Evolutionary conservation across 345 rosid genomes (phyloP).

Genomic region (Kandelia obovata): DNA sequence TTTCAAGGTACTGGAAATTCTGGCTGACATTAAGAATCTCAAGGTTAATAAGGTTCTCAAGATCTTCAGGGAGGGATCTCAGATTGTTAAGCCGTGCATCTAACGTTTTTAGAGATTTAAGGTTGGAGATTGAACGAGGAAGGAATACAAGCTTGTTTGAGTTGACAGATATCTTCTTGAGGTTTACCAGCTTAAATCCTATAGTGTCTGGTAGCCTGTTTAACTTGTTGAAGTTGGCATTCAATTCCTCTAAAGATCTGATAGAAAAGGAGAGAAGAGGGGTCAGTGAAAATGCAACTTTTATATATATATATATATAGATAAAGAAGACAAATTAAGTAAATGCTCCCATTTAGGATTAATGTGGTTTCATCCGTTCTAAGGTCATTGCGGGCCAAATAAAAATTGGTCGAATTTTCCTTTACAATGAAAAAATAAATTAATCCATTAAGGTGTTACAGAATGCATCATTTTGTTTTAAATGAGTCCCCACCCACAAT

Average conservation of each 20-base stretch:
- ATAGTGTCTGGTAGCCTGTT: slow-evolving; percentile 58
- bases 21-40: slow-evolving; percentile 76
- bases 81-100: slow-evolving; percentile 85
- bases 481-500: no score
- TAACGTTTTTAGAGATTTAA: slow-evolving; percentile 49
- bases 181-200: slow-evolving; percentile 62
- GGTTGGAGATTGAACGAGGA: slow-evolving; percentile 62
- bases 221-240: slow-evolving; percentile 88
- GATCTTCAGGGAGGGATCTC: slow-evolving; percentile 61
- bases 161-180: slow-evolving; percentile 66
- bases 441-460: no score
- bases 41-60: slow-evolving; percentile 69
- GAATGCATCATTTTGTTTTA: no score
- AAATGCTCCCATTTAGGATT: no score
- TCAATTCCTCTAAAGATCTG: slow-evolving; percentile 78
- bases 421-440: no score
- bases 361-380: no score
- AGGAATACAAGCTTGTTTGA: slow-evolving; percentile 69
- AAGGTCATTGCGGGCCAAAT: no score
- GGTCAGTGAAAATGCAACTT: not conserved
- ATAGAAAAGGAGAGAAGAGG: not conserved
- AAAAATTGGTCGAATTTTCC: no score
- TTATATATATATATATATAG: no score
- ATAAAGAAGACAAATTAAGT: no score
- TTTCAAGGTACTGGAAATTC: slow-evolving; percentile 66